phyloP scores from a whole-genome alignment of 2,329 filamentous ascomycete genomes.

The Colletotrichum sp. region DNA sequence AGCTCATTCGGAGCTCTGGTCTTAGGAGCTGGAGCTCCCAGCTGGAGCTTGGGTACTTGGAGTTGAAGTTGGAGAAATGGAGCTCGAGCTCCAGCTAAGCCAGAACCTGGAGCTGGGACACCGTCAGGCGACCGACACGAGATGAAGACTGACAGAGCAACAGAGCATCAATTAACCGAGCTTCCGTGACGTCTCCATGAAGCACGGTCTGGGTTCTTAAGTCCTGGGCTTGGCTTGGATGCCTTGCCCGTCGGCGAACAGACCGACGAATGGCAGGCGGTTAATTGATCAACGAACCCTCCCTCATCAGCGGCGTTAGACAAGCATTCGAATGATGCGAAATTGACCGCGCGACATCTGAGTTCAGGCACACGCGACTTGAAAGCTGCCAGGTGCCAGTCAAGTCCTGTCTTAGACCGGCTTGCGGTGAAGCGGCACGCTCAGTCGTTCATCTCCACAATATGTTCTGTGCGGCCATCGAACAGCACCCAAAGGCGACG shows the following conservation, averaged over 20 bases:
- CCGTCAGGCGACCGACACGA: background rate
- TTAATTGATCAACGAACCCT: background rate
- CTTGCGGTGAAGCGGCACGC: constrained; percentile 16
- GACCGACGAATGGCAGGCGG: constrained; percentile 4
- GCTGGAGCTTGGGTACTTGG: constrained; percentile 1
- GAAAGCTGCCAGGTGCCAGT: constrained; percentile 13
- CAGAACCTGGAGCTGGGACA: background rate
- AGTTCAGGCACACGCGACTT: constrained; percentile 1
- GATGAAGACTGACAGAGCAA: constrained; percentile 13
- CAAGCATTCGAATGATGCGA: constrained; percentile 17
- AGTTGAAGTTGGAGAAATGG: constrained; percentile 3
- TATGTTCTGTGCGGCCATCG: constrained; percentile 2
- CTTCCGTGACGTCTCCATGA: background rate
- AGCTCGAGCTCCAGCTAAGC: background rate
- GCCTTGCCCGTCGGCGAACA: constrained; percentile 3
- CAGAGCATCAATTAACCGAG: background rate
- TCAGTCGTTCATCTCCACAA: constrained; percentile 19
- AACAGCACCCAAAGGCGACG: background rate
- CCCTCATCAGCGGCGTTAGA: constrained; percentile 12
- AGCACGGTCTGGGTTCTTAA: constrained; percentile 8
- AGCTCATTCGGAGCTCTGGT: background rate
- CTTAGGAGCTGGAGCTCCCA: background rate
- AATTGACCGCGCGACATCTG: background rate
- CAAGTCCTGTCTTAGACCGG: constrained; percentile 15
- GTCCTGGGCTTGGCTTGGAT: background rate